Evolutionary conservation across 2,329 filamentous ascomycete species (phyloP), one percentile per base, ranked within the genome.

Genomic region (Epichloe elymi): DNA sequence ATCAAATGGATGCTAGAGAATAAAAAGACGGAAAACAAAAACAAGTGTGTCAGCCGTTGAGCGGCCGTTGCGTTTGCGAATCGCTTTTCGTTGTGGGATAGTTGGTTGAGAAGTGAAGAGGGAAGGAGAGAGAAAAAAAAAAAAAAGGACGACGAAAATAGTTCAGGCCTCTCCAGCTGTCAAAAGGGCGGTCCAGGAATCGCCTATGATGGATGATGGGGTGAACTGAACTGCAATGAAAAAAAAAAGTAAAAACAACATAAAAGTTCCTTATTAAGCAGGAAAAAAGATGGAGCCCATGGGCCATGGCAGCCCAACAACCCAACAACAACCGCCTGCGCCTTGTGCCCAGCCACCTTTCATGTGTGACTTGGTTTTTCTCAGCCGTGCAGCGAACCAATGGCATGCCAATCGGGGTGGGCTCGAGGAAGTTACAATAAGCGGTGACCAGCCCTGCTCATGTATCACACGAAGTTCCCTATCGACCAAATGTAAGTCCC

Each of bases 401-500:
- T 47, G 17, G 46, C 12, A 30, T n/a, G n/a, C n/a, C n/a, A 38
- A 23, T 5, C 14, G 11, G 15, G 26, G 3, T 35, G n/a, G 15
- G 36, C 43, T 46, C 44, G 26, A 46, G 26, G 30, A n/a, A 20
- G 2, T 14, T 2, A 1, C 8, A 26, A 26, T 26, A 55, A 59
- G 53, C 55, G 55, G 60, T 59, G 55, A 51, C 54, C 49, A 57
- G 55, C 48, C 48, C 45, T 45, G 40, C n/a, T 20, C 2, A n/a
- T 33, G 7, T 7, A 7, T 26, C 23, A 23, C 23, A 6, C 2
- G 3, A 26, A 8, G 23, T 8, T 26, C 23, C 23, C 7, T n/a
- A 26, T 26, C 23, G 23, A 26, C 23, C 23, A 7, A 26, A 7
- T 26, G 1, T 4, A 23, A 7, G 23, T 23, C 26, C 26, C 26